A percentile compares a stretch with the other conserved stretches of the same genome.
These are phyloP conservation scores for Bipolaris gigantea DNA, from an alignment of 2,329 filamentous ascomycete genomes.

Conservation along the genomic window DNA sequence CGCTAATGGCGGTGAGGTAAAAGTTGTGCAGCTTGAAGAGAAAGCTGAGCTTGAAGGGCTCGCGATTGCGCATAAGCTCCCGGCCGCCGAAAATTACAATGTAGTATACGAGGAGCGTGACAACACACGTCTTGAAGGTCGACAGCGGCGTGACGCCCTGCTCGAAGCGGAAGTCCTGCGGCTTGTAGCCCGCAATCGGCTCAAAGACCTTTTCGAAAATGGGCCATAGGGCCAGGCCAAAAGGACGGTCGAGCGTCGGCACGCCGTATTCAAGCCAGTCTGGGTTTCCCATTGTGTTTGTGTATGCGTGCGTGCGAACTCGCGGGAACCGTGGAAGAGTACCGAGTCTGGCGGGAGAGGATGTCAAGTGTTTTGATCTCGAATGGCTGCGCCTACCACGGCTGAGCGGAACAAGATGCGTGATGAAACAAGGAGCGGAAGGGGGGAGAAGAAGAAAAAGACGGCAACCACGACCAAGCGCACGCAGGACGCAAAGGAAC, in stretches of 20 bases:
- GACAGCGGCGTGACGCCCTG: constrained; percentile 85
- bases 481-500: constrained; percentile 30
- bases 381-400: constrained; percentile 14
- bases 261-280: constrained; percentile 59
- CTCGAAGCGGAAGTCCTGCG: constrained; percentile 82
- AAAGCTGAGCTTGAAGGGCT: constrained; percentile 81
- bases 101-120: constrained; percentile 88
- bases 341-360: not conserved
- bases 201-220: constrained; percentile 89
- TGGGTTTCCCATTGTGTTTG: constrained; percentile 50
- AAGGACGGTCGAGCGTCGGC: constrained; percentile 87
- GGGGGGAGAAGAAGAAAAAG: constrained; percentile 18
- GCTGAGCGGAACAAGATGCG: constrained; percentile 12
- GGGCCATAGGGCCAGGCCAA: constrained; percentile 90
- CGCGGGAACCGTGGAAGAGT: not conserved
- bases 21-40: constrained; percentile 98
- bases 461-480: constrained; percentile 27
- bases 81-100: constrained; percentile 89
- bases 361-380: constrained; percentile 8
- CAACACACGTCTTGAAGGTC: constrained; percentile 78
- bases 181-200: constrained; percentile 74
- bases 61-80: constrained; percentile 85
- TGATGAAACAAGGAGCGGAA: constrained; percentile 13
- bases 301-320: not conserved
- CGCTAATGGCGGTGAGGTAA: constrained; percentile 84